Percentiles rank a stretch among this genome's conserved stretches.
Conservation (phyloP, 331 rosid species). For the Acacia pycnantha region DNA sequence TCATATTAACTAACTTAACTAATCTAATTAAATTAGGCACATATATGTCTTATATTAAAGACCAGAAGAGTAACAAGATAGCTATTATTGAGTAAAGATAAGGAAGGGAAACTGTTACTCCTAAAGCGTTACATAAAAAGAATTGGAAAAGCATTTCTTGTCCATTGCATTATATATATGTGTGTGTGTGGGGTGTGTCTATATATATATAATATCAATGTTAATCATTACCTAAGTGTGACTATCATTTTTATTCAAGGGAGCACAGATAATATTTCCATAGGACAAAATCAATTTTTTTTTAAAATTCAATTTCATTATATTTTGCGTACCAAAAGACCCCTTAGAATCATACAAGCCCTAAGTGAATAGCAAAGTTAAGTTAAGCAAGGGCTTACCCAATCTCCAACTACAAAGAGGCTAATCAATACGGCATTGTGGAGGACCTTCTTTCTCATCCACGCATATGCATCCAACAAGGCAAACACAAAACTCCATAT, state of each 20-base stretch:
- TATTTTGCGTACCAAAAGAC: background rate
- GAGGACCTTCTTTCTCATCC: conserved; percentile 68
- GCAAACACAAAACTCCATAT: conserved; percentile 84
- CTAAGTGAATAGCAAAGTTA: background rate
- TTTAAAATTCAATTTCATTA: background rate
- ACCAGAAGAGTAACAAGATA: too few relatives aligned
- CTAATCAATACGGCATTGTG: conserved; percentile 75
- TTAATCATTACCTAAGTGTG: background rate
- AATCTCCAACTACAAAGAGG: conserved; percentile 90
- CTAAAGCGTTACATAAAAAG: too few relatives aligned
- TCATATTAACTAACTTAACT: too few relatives aligned
- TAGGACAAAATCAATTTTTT: background rate
- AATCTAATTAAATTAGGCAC: too few relatives aligned
- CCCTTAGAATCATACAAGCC: background rate
- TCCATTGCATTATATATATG: too few relatives aligned
- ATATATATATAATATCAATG: too few relatives aligned
- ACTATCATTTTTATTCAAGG: background rate
- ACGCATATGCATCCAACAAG: conserved; percentile 73
- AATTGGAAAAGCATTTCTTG: too few relatives aligned
- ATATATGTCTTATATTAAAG: too few relatives aligned
- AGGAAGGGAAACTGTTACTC: too few relatives aligned
- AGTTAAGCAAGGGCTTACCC: conserved; percentile 70
- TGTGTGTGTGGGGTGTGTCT: too few relatives aligned
- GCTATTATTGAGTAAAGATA: too few relatives aligned
- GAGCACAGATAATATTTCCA: background rate